Base-by-base conservation (phyloP, 2,329 filamentous ascomycete species). In the Penicillium crustosum region DNA sequence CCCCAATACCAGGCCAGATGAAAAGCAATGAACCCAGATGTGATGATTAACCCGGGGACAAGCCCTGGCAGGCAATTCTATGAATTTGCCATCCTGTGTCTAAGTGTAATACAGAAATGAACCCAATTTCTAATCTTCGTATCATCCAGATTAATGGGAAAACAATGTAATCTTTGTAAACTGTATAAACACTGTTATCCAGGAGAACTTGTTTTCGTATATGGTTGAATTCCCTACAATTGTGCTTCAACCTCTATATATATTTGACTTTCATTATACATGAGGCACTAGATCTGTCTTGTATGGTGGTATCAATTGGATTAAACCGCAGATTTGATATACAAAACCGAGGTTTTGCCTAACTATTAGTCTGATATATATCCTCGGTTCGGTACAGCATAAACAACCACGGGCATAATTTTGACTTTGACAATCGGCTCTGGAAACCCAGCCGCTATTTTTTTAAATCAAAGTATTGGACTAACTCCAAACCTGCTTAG, bases 11-110 rank as follows among this genome's bases (percentile, higher is more conserved):
- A 50, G 49, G 48, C 53, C 50, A 56, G 42, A 62, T 73, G 67
- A 65, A 70, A 71, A 51, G 70, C 68, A 39, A 71, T 65, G 41
- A 71, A 70, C 58, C 70, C 70, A 47, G 66, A 71, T 49, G 68
- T 73, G 55, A 75, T 61, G 64, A 72, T 74, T 57, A 68, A 53
- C 27, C 55, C 33, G 42, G 58, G 56, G 58, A 42, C 49, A 43
- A 52, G 31, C 21, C 45, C 45, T 48, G 31, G 7, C 19, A 44
- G 60, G 49, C 49, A 53, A 45, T 51, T 47, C 33, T 57, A 25
- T 51, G 53, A 42, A 43, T 29, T 51, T 55, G 29, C 38, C 31
- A 49, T 35, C 51, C 42, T 39, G 51, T 53, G 51, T 48, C 33
- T 53, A 53, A 47, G 49, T 47, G 41, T 56, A 53, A 53, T 53